Conservation (phyloP, 495 filamentous ascomycete species). For the Penicillium steckii region DNA sequence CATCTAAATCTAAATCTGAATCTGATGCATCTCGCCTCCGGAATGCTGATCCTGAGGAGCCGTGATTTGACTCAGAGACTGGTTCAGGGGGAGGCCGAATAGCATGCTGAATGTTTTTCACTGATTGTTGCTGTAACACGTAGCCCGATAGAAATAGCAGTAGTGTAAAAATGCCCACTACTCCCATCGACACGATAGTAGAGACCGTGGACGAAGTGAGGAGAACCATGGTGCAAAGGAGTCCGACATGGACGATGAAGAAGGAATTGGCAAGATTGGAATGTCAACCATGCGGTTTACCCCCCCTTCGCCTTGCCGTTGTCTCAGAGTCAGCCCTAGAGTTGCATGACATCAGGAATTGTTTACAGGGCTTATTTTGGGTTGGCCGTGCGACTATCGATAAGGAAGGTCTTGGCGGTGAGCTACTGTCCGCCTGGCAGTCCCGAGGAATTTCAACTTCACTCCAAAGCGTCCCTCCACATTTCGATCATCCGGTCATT, state of each 20-base stretch:
- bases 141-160: constrained; percentile 71
- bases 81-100: constrained; percentile 43
- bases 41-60: constrained; percentile 23
- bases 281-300: constrained; percentile 16
- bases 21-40: constrained; percentile 24
- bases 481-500: background rate
- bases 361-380: constrained; percentile 17
- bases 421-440: background rate
- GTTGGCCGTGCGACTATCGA: constrained; percentile 49
- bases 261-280: constrained; percentile 13
- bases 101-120: constrained; percentile 59
- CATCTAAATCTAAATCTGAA: constrained; percentile 7
- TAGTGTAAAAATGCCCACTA: constrained; percentile 59
- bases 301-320: background rate
- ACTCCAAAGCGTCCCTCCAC: background rate
- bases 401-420: constrained; percentile 32
- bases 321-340: constrained; percentile 10
- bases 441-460: background rate
- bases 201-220: constrained; percentile 46
- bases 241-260: constrained; percentile 13
- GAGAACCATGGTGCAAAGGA: constrained; percentile 39
- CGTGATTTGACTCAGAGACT: constrained; percentile 13
- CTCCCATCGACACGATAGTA: constrained; percentile 41
- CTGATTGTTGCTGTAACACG: constrained; percentile 67
- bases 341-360: constrained; percentile 30